Base-by-base conservation (phyloP, 805 yeast species). In the Saccharomycopsis fodiens region DNA sequence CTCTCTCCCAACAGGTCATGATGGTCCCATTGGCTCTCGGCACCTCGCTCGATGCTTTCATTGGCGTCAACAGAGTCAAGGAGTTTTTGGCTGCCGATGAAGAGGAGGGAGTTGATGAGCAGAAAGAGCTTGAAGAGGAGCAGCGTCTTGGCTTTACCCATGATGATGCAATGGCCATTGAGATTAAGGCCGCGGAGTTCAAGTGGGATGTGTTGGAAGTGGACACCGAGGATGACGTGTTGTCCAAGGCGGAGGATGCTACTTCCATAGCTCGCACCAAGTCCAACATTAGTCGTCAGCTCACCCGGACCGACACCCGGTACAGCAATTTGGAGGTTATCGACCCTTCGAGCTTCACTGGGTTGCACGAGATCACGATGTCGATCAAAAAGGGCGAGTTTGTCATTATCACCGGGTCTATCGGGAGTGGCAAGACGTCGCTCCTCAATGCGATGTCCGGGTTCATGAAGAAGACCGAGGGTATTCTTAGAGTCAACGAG, bases 391-490 rank as follows among this genome's bases (percentile, higher is more conserved):
- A 70, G 41, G 80, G 80, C 17, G 89, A 83, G 57, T 79, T 85
- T 47, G 64, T 85, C 5, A 82, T 83, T 48, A 70, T 85, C 21
- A 83, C 91, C 0, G 95, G 95, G 29, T 57, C 78, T 2, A 82
- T 85, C 55, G 94, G 94, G 1, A 69, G 83, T 2, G 94, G 95
- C 39, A 85, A 85, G 59, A 68, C 88, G 0, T 81, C 89, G 0
- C 63, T 85, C 21, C 67, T 85, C 41, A 67, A 67, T 52, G 87
- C 89, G 0, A 57, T 85, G 12, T 64, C 83, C 3, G 91, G 91
- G 0, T 69, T 73, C 47, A 83, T 85, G 84, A 66, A 67, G 4
- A 70, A 72, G 48, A 60, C 57, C 0, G 25, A 53, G 0, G 94
- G 94, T n/a, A 23, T 58, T 0, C 63, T 82, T 7, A 53, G 58